phyloP scores from a whole-genome alignment of 331 rosid species.

The Malus hybrid region DNA sequence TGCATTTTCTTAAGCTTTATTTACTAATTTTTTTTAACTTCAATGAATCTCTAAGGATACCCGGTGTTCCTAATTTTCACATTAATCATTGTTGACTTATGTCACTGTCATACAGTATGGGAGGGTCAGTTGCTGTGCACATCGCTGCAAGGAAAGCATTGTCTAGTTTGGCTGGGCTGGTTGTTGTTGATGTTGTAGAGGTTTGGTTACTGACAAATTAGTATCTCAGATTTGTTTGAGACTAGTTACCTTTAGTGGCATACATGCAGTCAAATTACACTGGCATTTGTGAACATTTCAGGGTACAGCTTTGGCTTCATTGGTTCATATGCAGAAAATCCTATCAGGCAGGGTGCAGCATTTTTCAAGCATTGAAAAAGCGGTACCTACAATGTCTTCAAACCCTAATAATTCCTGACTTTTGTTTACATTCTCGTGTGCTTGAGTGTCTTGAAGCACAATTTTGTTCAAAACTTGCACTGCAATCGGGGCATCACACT shows the following conservation, averaged over 20 bases:
- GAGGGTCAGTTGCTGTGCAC: slow-evolving; percentile 96
- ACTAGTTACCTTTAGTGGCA: slow-evolving; percentile 6
- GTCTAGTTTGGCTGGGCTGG: slow-evolving; percentile 76
- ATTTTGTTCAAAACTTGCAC: neutral
- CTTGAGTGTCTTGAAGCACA: neutral
- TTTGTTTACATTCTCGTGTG: neutral
- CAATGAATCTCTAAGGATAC: neutral
- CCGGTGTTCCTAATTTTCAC: neutral
- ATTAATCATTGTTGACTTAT: slow-evolving; percentile 4
- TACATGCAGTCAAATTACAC: slow-evolving; percentile 6
- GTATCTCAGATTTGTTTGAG: slow-evolving; percentile 5
- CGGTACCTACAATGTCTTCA: slow-evolving; percentile 33
- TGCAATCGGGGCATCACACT: neutral
- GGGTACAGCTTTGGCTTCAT: slow-evolving; percentile 98
- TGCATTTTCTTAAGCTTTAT: neutral
- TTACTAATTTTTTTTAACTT: neutral
- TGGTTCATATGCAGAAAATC: slow-evolving; percentile 92
- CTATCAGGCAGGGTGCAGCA: slow-evolving; percentile 79
- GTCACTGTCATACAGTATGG: slow-evolving; percentile 53
- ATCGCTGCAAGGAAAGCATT: slow-evolving; percentile 64
- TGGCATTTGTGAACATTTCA: slow-evolving; percentile 32
- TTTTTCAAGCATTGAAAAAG: slow-evolving; percentile 85
- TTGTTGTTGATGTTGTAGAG: slow-evolving; percentile 99
- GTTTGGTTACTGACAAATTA: slow-evolving; percentile 29
- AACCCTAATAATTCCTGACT: neutral